Evolutionary conservation across 306 rosid species (phyloP), one percentile per base, ranked within the genome.

Genomic region (Vigna nakashimae): DNA sequence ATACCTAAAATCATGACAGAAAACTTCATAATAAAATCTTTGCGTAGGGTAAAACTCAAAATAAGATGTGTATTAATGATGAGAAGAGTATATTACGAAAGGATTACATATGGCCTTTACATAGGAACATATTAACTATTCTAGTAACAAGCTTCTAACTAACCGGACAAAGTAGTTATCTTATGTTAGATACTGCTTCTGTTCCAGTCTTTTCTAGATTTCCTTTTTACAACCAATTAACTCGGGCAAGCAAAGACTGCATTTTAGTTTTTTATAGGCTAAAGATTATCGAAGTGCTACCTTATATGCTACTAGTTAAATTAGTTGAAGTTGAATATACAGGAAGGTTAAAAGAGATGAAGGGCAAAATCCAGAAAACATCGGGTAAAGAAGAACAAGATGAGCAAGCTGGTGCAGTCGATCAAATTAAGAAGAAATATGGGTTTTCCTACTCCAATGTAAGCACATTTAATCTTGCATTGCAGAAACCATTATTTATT

Each of bases 281-380:
- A 34, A 58, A 56, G 43, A 79, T 69, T 68, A 64, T 48, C 15
- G 38, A 42, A 72, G 71, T 18, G 51, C 8, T 59, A 3, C 48
- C 40, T 42, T 52, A 14, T 49, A 56, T 30, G n/a, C 38, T 10
- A 24, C 69, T 53, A 26, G 70, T 49, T 82, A 82, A 86, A 72
- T 62, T 68, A 28, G 42, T 71, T 60, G 42, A 67, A 69, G 51
- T 75, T 58, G 26, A 57, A 83, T 63, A 7, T 78, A 65, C 92
- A 92, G 99, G 98, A 74, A 95, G 86, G 78, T 64, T 92, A 38
- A 95, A 88, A 82, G 95, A 95, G 62, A 89, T 91, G 85, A 92
- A 89, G 75, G 78, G 76, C 15, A 90, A 86, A 87, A 87, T 69
- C 43, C 97, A 90, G 75, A 92, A 89, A 68, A 75, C 77, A 71